These are phyloP conservation scores for Debaryomycetaceae sp. DNA, from an alignment of 1,139 yeast genomes.

Conservation along the genomic window DNA sequence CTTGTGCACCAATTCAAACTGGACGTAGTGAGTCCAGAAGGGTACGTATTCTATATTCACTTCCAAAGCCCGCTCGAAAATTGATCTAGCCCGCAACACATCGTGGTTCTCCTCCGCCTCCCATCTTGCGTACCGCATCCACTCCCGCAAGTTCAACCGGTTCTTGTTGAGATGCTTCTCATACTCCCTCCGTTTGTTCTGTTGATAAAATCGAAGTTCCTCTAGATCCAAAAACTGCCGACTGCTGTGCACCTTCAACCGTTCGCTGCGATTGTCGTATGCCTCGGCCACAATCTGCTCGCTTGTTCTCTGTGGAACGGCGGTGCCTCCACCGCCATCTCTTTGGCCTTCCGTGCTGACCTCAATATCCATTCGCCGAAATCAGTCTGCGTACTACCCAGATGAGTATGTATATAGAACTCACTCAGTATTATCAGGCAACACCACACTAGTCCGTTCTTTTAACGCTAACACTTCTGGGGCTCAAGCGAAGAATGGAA, in stretches of 20 bases:
- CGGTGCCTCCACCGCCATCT: slow-evolving; percentile 1
- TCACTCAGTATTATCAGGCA: no score
- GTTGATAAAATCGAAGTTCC: slow-evolving; percentile 72
- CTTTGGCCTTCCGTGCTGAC: not conserved
- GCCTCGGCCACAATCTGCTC: slow-evolving; percentile 39
- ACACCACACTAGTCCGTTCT: no score
- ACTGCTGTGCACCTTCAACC: slow-evolving; percentile 38
- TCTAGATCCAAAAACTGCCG: slow-evolving; percentile 72
- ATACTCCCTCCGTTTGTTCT: slow-evolving; percentile 72
- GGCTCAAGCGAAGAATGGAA: no score
- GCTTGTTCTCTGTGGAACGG: slow-evolving; percentile 27
- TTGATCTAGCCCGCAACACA: slow-evolving; percentile 68
- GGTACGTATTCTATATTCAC: slow-evolving; percentile 74
- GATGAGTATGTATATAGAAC: no score
- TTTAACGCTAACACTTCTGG: no score
- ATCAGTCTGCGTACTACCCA: not conserved
- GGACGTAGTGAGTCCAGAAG: slow-evolving; percentile 82
- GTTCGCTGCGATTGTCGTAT: slow-evolving; percentile 29
- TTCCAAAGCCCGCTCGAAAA: slow-evolving; percentile 83
- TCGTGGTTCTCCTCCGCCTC: slow-evolving; percentile 78
- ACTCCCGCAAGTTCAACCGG: slow-evolving; percentile 76
- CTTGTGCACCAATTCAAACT: slow-evolving; percentile 66
- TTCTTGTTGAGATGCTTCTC: slow-evolving; percentile 85
- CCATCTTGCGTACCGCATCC: slow-evolving; percentile 91
- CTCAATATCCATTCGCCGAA: not conserved